Percentiles rank a stretch among this genome's conserved stretches.
These are phyloP conservation scores for Cercospora janseana DNA, from an alignment of 2,329 filamentous ascomycete genomes.

Conservation along the genomic window DNA sequence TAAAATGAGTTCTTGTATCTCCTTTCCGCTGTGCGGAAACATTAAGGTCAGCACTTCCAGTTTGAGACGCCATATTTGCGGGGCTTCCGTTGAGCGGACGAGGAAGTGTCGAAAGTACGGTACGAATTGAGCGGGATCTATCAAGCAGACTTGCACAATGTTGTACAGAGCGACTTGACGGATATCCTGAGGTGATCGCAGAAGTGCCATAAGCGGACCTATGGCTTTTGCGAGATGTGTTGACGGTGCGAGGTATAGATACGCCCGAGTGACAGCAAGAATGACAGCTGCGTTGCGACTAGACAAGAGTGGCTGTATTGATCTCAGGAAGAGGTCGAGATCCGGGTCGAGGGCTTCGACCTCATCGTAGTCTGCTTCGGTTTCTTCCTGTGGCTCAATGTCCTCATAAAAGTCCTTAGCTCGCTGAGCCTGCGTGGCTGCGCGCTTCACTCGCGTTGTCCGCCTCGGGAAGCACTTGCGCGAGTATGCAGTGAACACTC, in stretches of 20 bases:
- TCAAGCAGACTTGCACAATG: conserved; percentile 86
- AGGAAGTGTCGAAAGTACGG: conserved; percentile 88
- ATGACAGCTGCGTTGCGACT: conserved; percentile 93
- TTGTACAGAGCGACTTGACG: conserved; percentile 90
- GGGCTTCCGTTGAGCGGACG: conserved; percentile 72
- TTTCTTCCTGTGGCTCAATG: conserved; percentile 46
- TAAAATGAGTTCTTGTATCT: conserved; percentile 80
- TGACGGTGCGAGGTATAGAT: conserved; percentile 76
- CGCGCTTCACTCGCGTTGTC: conserved; percentile 58
- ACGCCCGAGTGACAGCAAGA: conserved; percentile 79
- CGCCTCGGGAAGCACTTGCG: conserved; percentile 80
- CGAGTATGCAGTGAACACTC: conserved; percentile 79
- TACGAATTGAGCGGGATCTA: conserved; percentile 75
- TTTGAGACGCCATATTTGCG: conserved; percentile 85
- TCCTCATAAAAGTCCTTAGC: conserved; percentile 76
- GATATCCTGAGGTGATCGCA: conserved; percentile 82
- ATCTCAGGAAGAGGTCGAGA: conserved; percentile 73
- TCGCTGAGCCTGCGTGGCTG: conserved; percentile 42
- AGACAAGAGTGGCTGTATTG: conserved; percentile 79
- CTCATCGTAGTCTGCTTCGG: conserved; percentile 54
- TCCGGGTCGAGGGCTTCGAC: conserved; percentile 71
- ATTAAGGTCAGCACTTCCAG: conserved; percentile 86
- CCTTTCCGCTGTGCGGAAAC: conserved; percentile 75
- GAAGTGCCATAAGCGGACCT: conserved; percentile 79
- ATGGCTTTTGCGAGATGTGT: conserved; percentile 73